Percentiles rank a stretch among this genome's conserved stretches.
Evolutionary conservation across 805 yeast genomes (phyloP).

Genomic region (Lipomyces starkeyi): DNA sequence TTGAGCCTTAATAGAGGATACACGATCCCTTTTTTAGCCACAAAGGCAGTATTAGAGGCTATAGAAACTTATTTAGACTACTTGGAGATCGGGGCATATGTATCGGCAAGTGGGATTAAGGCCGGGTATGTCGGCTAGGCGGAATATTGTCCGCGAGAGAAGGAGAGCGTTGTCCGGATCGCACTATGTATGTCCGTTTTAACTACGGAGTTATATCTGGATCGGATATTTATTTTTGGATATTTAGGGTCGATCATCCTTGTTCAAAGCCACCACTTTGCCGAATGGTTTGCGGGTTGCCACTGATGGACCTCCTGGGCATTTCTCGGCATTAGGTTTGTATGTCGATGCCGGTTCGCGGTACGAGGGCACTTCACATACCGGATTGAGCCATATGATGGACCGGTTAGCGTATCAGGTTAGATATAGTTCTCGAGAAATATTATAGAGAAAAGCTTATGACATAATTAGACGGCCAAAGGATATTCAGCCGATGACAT

Average conservation of each 20-base stretch:
- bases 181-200: not conserved
- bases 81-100: not conserved
- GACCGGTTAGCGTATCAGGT: conserved; percentile 76
- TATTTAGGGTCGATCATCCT: not conserved
- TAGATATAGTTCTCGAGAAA: not conserved
- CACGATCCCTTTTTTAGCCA: not conserved
- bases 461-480: conserved; percentile 42
- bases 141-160: not conserved
- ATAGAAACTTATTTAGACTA: conserved; percentile 1
- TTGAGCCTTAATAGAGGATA: not conserved
- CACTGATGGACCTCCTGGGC: conserved; percentile 85
- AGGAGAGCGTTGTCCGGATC: not conserved
- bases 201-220: not conserved
- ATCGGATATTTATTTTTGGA: not conserved
- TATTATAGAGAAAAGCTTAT: not conserved
- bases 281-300: conserved; percentile 82
- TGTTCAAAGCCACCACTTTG: conserved; percentile 51
- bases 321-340: conserved; percentile 87
- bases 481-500: conserved; percentile 62
- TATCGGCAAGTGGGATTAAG: not conserved
- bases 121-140: not conserved
- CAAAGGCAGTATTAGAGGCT: not conserved
- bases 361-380: conserved; percentile 63
- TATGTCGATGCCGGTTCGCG: conserved; percentile 92
- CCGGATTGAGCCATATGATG: conserved; percentile 81